These are phyloP conservation scores for Miamiensis avidus DNA, from an alignment of 169 alveolate species.

Conservation along the genomic window DNA sequence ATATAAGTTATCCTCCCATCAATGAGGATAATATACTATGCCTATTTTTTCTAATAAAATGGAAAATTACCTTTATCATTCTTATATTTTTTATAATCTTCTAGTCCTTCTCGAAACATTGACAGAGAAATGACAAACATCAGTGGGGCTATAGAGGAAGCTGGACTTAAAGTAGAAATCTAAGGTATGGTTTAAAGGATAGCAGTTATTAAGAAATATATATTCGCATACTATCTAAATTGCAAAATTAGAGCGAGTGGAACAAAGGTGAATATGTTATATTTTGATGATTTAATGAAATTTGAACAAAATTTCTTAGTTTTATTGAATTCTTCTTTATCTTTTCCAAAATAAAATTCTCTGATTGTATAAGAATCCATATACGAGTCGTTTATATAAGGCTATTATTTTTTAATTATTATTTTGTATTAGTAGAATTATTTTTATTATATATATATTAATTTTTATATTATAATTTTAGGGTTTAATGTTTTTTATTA, in stretches of 20 bases:
- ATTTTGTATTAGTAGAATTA: too few relatives aligned
- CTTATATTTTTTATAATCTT: slow-evolving; percentile 79
- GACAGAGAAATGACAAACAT: slow-evolving; percentile 83
- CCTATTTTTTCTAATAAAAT: too few relatives aligned
- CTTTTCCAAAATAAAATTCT: not conserved
- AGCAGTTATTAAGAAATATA: slow-evolving; percentile 84
- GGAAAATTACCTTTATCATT: slow-evolving; percentile 59
- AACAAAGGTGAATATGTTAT: slow-evolving; percentile 66
- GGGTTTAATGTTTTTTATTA: too few relatives aligned
- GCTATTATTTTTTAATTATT: too few relatives aligned
- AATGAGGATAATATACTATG: too few relatives aligned
- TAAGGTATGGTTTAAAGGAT: slow-evolving; percentile 80
- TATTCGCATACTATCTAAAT: slow-evolving; percentile 81
- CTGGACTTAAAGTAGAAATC: slow-evolving; percentile 83
- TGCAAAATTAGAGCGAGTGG: slow-evolving; percentile 72
- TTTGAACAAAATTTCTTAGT: slow-evolving; percentile 22
- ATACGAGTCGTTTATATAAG: too few relatives aligned
- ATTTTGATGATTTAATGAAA: slow-evolving; percentile 61
- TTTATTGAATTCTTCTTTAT: not conserved
- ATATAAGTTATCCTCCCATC: too few relatives aligned
- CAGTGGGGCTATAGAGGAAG: slow-evolving; percentile 85
- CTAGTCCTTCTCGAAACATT: slow-evolving; percentile 86
- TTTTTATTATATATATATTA: too few relatives aligned
- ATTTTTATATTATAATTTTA: too few relatives aligned
- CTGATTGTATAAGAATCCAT: too few relatives aligned